Conservation (phyloP, 345 rosid genomes). For the Eucalyptus tenuipes region DNA sequence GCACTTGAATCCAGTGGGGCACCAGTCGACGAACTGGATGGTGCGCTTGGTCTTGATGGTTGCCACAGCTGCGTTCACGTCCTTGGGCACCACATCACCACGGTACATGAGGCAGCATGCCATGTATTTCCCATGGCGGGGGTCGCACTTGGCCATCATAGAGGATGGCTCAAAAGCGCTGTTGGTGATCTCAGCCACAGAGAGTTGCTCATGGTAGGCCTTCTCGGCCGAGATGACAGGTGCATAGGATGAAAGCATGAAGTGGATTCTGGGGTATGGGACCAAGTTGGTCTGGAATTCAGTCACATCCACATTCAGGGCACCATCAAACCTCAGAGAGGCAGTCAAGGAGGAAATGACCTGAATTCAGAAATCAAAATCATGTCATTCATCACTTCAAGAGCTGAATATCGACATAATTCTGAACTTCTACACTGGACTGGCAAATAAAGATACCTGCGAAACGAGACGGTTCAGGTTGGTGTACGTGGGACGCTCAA, state of each 20-base stretch:
- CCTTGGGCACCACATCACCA: constrained; percentile 77
- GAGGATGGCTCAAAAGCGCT: constrained; percentile 34
- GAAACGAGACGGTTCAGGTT: constrained; percentile 69
- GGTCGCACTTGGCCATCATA: constrained; percentile 60
- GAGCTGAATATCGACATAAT: not conserved
- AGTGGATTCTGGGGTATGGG: constrained; percentile 78
- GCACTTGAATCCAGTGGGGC: constrained; percentile 76
- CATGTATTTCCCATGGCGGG: constrained; percentile 87
- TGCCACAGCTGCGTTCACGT: constrained; percentile 61
- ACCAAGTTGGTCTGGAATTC: constrained; percentile 78
- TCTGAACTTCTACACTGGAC: not conserved
- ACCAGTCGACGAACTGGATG: constrained; percentile 71
- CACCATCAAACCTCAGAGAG: constrained; percentile 77
- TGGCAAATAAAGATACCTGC: constrained; percentile 19
- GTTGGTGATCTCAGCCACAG: constrained; percentile 56
- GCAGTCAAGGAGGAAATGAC: constrained; percentile 72
- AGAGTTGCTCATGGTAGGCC: constrained; percentile 44
- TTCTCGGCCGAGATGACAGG: constrained; percentile 62
- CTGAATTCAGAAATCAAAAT: not conserved
- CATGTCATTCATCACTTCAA: not conserved
- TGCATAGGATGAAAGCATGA: constrained; percentile 78
- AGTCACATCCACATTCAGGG: constrained; percentile 64
- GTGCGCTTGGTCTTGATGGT: constrained; percentile 74
- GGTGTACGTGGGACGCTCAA: constrained; percentile 71
- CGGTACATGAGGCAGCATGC: constrained; percentile 80